Conservation (phyloP, 768 basidiomycete genomes). For the Chalciporus chontae region DNA sequence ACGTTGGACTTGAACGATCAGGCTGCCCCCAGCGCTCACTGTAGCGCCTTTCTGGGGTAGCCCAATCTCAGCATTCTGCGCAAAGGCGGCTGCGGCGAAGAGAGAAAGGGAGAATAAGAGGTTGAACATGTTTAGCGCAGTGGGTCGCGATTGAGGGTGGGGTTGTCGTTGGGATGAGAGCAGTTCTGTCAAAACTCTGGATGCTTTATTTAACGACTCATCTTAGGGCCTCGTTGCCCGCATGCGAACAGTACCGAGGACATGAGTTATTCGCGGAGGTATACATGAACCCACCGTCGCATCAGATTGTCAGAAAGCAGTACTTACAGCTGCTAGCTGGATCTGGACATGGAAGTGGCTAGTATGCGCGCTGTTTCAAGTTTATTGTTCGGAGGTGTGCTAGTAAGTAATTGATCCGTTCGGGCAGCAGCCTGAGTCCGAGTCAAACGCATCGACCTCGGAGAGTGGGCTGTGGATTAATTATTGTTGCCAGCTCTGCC, state of each 20-base stretch:
- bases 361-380: too few species aligned
- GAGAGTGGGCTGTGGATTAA: too few species aligned
- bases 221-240: conserved; percentile 7
- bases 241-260: not conserved
- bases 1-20: conserved; percentile 46
- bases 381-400: too few species aligned
- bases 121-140: conserved; percentile 13
- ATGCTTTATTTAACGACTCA: conserved; percentile 16
- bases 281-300: too few species aligned
- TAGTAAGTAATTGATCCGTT: too few species aligned
- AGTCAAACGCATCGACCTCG: too few species aligned
- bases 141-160: not conserved
- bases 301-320: too few species aligned
- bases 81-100: conserved; percentile 34
- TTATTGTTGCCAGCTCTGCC: too few species aligned
- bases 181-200: not conserved
- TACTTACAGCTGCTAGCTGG: too few species aligned
- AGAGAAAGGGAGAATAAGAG: conserved; percentile 18
- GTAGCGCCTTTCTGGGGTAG: conserved; percentile 35
- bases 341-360: too few species aligned
- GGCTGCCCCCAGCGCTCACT: conserved; percentile 34
- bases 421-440: too few species aligned
- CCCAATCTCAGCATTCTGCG: conserved; percentile 41
- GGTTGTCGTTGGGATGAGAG: not conserved
- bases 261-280: too few species aligned